Evolutionary conservation across 371 early-diverging fungal genomes (phyloP), one percentile per base, ranked within the genome.

Genomic region (Mortierella polycephala): DNA sequence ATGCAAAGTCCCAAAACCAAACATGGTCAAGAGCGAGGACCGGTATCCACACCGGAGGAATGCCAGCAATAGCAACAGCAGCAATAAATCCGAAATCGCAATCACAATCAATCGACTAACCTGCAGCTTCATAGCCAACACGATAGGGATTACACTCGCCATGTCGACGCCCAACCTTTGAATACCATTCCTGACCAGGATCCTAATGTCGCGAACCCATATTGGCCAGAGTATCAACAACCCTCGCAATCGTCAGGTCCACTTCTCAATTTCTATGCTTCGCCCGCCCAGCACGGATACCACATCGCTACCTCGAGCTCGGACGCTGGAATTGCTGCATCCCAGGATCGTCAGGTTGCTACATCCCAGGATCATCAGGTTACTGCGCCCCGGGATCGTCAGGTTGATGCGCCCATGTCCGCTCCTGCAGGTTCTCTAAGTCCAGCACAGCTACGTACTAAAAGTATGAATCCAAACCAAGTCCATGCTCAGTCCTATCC

Each of bases 401-500:
- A 50, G 30, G 13, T 20, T 9, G 46, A n/a, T 20, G 8, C 21
- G 13, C 44, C 59, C 18, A 11, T 46, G 14, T 42, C 56, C 20
- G 45, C 47, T 6, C 56, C 64, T 10, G 30, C 37, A 5, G 67
- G 54, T n/a, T 50, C 67, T 8, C 21, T 46, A 14, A 62, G 41
- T 40, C 40, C 18, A 20, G 67, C 18, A 30, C 56, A 62, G 62
- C 59, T 67, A 7, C 23, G 39, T 16, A 11, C 55, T 9, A 61
- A 59, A 40, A 59, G 41, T 2, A 54, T 73, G 30, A 79, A 73
- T 21, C 80, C 72, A 60, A 79, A 79, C 45, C 80, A 79, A 21
- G 69, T 69, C 39, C 80, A 73, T 51, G 80, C 80, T 5, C 80
- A 72, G 53, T 66, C 80, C 2, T 73, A 79, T 47, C 80, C 80